phyloP scores from a whole-genome alignment of 805 yeast species.

The Suhomyces prunicola region DNA sequence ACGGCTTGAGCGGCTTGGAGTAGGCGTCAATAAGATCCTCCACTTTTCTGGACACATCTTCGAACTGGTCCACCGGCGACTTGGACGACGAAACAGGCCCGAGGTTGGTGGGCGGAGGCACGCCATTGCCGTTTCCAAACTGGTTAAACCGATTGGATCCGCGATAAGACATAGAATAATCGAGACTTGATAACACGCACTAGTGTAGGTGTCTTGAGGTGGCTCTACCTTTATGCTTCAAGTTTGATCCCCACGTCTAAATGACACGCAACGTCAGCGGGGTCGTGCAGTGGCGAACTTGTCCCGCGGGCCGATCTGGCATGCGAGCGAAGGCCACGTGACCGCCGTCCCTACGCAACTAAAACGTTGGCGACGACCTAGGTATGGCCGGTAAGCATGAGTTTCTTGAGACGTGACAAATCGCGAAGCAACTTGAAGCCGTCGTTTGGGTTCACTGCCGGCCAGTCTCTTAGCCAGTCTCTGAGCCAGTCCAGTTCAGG shows the following conservation, averaged over 20 bases:
- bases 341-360: background rate
- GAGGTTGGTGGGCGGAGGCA: conserved; percentile 20
- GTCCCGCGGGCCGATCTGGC: background rate
- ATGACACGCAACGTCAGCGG: conserved; percentile 9
- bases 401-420: conserved; percentile 25
- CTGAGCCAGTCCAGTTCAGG: background rate
- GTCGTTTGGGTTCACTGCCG: conserved; percentile 8
- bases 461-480: conserved; percentile 4
- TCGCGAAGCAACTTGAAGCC: conserved; percentile 14
- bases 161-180: conserved; percentile 37
- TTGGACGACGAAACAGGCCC: conserved; percentile 31
- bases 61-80: conserved; percentile 41
- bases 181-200: too few species aligned
- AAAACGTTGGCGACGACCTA: background rate
- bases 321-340: background rate
- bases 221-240: too few species aligned
- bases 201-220: too few species aligned
- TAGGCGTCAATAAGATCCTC: conserved; percentile 55
- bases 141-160: conserved; percentile 42
- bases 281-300: background rate
- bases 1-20: conserved; percentile 57
- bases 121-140: conserved; percentile 20
- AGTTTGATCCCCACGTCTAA: background rate
- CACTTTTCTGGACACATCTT: conserved; percentile 47
- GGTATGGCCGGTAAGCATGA: conserved; percentile 13